These are phyloP conservation scores for Wickerhamomyces bisporus DNA, from an alignment of 805 yeast species.

Conservation along the genomic window DNA sequence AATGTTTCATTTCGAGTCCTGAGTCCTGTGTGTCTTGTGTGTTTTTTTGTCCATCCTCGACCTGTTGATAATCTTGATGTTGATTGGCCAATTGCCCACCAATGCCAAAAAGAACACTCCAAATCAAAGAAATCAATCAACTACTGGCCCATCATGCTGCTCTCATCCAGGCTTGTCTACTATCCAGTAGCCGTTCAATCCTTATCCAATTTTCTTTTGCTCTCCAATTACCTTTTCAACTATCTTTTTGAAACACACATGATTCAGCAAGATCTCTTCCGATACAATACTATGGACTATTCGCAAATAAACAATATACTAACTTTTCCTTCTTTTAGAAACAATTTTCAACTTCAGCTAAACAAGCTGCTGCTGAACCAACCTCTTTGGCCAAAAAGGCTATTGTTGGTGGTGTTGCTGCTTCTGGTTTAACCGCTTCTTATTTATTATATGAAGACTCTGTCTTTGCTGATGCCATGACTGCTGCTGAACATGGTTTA, in stretches of 20 bases:
- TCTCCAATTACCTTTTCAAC: not conserved
- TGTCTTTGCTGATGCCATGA: slow-evolving; percentile 89
- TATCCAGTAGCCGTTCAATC: too few species aligned
- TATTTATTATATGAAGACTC: slow-evolving; percentile 79
- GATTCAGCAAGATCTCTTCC: too few species aligned
- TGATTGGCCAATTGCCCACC: not conserved
- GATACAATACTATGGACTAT: too few species aligned
- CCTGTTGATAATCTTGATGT: not conserved
- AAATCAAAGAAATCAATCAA: not conserved
- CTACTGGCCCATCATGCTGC: not conserved
- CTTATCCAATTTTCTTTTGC: not conserved
- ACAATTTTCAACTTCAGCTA: slow-evolving; percentile 31
- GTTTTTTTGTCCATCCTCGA: not conserved
- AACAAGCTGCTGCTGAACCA: slow-evolving; percentile 31
- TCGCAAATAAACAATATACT: slow-evolving; percentile 10
- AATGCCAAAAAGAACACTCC: not conserved
- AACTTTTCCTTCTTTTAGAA: slow-evolving; percentile 16
- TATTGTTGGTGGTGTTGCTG: slow-evolving; percentile 59
- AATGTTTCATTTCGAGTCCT: not conserved
- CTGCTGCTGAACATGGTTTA: slow-evolving; percentile 98
- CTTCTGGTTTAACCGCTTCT: slow-evolving; percentile 76
- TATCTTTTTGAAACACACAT: too few species aligned
- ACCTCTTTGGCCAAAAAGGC: slow-evolving; percentile 37
- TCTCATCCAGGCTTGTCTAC: too few species aligned
- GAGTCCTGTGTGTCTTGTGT: not conserved